A percentile compares a stretch with the other conserved stretches of the same genome.
phyloP scores from a whole-genome alignment of 2,329 filamentous ascomycete genomes.

The Ascochyta koolunga region DNA sequence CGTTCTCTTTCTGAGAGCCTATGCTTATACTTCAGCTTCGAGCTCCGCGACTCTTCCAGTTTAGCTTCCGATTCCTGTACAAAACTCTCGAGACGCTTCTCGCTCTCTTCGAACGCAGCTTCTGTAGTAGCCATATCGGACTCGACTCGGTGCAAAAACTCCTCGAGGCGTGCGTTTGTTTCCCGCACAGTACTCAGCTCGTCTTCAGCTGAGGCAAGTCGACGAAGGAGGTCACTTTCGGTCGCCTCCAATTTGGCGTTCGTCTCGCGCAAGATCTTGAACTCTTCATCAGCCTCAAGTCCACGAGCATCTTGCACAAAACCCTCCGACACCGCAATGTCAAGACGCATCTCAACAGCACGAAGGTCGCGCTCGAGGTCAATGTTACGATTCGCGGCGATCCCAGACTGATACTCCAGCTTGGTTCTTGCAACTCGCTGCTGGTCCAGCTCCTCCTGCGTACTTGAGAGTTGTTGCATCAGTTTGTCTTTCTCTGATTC shows the following conservation, averaged over 20 bases:
- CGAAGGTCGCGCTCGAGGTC: slow-evolving; percentile 29
- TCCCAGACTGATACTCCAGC: slow-evolving; percentile 18
- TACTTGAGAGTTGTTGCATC: slow-evolving; percentile 20
- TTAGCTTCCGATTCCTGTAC: slow-evolving; percentile 39
- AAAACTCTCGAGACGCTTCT: slow-evolving; percentile 35
- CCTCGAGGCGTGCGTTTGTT: slow-evolving; percentile 41
- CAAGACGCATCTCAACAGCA: slow-evolving; percentile 29
- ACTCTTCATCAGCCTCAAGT: slow-evolving; percentile 36
- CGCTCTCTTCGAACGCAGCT: slow-evolving; percentile 38
- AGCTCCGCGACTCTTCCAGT: slow-evolving; percentile 31
- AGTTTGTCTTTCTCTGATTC: slow-evolving; percentile 29
- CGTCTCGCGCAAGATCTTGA: slow-evolving; percentile 32
- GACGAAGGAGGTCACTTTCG: slow-evolving; percentile 35
- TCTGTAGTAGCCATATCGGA: slow-evolving; percentile 40
- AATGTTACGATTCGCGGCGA: slow-evolving; percentile 3
- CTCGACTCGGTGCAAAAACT: slow-evolving; percentile 40
- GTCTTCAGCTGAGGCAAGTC: slow-evolving; percentile 40
- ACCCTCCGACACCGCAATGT: slow-evolving; percentile 31
- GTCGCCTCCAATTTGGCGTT: slow-evolving; percentile 36
- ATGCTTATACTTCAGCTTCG: slow-evolving; percentile 41
- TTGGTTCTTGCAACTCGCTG: slow-evolving; percentile 17
- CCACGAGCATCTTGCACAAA: slow-evolving; percentile 24
- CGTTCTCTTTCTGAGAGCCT: slow-evolving; percentile 34
- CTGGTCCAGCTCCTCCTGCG: slow-evolving; percentile 19
- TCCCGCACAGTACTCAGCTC: slow-evolving; percentile 36